Base-by-base conservation (phyloP, 768 basidiomycete species). In the Mycena belliarum region DNA sequence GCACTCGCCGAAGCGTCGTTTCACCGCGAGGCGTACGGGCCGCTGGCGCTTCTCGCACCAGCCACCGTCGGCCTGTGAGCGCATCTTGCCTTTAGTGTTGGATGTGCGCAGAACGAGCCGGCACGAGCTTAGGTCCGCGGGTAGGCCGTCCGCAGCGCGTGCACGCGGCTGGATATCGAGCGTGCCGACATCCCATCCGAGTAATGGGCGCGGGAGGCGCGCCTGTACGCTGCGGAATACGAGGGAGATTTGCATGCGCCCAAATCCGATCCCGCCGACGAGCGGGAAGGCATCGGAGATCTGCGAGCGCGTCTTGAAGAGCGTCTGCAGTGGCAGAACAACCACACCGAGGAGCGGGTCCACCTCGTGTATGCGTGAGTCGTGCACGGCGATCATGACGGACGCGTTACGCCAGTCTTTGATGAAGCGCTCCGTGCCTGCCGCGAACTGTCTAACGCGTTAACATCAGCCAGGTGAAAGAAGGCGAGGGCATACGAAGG, bases 291-390 rank as follows among this genome's bases (percentile, higher is more conserved):
- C 74, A 43, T 83, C 79, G 1, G 82, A 81, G 37, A 87, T 77
- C 52, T 83, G 76, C 0, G 84, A 87, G 6, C 75, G 71, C 42
- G 80, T 69, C 9, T 71, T 69, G 66, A 88, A 77, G 14, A 86
- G 64, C 4, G 81, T 74, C 25, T 59, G 60, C 14, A 79, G 68
- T 0, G 78, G 76, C 6, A 91, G 75, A 51, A 83, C 79, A 63
- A 90, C 81, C 33, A 91, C 81, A 26, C 91, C 90, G 26, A 91
- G 77, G 49, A 91, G 79, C 1, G 87, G 85, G 65, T 91, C 82
- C 43, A 73, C 69, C 70, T 87, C 85, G 49, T 86, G 80, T 28
- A 81, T 65, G 33, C 81, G 75, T 2, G 76, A 73, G 63, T 89
- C 88, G 29, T 84, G 81, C 16, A 90, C 85, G 16, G 86, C 80